Conservation (phyloP, 768 basidiomycete genomes). For the Termitomyces sp. region DNA sequence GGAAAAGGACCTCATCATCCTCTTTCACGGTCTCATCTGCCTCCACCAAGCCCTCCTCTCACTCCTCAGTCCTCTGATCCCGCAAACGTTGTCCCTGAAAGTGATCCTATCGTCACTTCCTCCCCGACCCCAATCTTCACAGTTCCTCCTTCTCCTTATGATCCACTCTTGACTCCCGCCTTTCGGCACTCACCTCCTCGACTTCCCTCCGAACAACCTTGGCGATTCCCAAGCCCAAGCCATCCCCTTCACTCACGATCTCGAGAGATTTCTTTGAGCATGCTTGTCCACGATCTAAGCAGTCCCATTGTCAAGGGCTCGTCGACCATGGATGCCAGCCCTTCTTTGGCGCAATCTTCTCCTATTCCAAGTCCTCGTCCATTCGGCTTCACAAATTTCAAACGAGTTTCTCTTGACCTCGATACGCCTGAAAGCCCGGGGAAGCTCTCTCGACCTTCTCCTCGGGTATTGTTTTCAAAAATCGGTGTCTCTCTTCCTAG, state of each 20-base stretch:
- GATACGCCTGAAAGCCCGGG: slow-evolving; percentile 29
- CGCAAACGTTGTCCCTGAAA: slow-evolving; percentile 17
- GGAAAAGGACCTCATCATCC: slow-evolving; percentile 17
- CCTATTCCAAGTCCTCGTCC: slow-evolving; percentile 27
- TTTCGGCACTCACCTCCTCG: slow-evolving; percentile 77
- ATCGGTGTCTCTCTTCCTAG: slow-evolving; percentile 29
- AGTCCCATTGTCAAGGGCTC: slow-evolving; percentile 43
- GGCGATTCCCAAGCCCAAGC: slow-evolving; percentile 78
- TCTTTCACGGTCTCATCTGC: slow-evolving; percentile 14
- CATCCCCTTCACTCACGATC: slow-evolving; percentile 68
- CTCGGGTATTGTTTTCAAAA: slow-evolving; percentile 36
- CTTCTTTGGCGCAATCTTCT: slow-evolving; percentile 29
- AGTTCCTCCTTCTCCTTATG: slow-evolving; percentile 70
- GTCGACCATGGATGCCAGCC: slow-evolving; percentile 24
- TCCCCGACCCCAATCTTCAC: slow-evolving; percentile 27
- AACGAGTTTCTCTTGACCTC: slow-evolving; percentile 18
- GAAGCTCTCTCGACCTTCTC: slow-evolving; percentile 33
- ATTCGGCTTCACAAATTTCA: slow-evolving; percentile 16
- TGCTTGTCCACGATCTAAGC: slow-evolving; percentile 51
- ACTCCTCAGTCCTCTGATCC: slow-evolving; percentile 34
- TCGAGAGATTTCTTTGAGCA: slow-evolving; percentile 61
- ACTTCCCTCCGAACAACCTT: slow-evolving; percentile 75
- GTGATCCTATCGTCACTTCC: slow-evolving; percentile 22
- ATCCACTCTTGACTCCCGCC: slow-evolving; percentile 70
- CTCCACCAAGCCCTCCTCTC: slow-evolving; percentile 32